These are phyloP conservation scores for Chernovozyma sophiae-reginae DNA, from an alignment of 1,139 yeast genomes.

Conservation along the genomic window DNA sequence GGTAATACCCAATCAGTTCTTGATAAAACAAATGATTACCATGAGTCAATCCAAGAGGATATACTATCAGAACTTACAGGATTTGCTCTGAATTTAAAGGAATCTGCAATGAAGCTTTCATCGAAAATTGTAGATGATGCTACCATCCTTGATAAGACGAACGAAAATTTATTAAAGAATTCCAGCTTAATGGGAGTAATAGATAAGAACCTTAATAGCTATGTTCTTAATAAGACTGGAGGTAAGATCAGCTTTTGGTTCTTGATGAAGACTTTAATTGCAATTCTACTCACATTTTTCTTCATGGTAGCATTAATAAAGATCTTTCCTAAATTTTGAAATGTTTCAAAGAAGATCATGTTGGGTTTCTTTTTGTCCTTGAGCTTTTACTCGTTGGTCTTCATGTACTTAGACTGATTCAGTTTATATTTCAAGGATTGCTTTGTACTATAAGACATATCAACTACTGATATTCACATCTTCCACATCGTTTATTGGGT, in stretches of 20 bases:
- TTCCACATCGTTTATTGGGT: no score
- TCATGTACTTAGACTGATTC: no score
- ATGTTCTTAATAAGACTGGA: constrained; percentile 35
- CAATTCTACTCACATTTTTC: constrained; percentile 22
- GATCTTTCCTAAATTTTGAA: constrained; percentile 24
- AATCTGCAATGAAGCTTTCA: constrained; percentile 34
- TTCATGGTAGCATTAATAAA: constrained; percentile 24
- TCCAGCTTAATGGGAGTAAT: constrained; percentile 34
- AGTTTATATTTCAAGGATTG: no score
- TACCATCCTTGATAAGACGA: constrained; percentile 30
- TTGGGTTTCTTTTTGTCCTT: no score
- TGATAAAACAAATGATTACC: constrained; percentile 27
- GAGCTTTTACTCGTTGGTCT: no score
- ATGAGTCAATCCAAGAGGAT: constrained; percentile 42
- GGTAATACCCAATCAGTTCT: constrained; percentile 15
- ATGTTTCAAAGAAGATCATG: no score
- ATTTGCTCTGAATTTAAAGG: constrained; percentile 32
- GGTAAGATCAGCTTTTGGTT: constrained; percentile 36
- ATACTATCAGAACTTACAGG: constrained; percentile 35
- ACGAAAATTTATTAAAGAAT: constrained; percentile 35
- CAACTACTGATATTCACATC: no score
- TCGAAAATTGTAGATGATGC: constrained; percentile 36
- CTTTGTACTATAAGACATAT: no score
- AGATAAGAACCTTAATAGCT: constrained; percentile 35
- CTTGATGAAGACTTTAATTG: constrained; percentile 26